Conservation (phyloP, 2,329 filamentous ascomycete species). For the Hypoxylon sp. region DNA sequence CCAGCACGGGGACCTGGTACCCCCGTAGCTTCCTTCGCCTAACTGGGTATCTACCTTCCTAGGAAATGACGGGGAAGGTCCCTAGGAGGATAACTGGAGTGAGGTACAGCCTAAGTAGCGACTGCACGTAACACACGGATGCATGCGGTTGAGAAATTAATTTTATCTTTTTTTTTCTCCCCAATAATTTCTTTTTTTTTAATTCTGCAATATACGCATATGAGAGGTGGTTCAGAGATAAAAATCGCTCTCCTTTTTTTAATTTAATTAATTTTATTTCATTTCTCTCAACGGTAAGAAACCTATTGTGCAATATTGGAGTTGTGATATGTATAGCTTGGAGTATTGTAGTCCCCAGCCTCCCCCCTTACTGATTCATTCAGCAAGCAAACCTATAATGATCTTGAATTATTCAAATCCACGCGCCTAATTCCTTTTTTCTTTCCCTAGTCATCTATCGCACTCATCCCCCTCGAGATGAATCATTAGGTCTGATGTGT, state of each 20-base stretch:
- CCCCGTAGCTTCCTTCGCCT: constrained; percentile 6
- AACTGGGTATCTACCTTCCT: constrained; percentile 18
- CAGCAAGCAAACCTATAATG: not conserved
- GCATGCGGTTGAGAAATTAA: constrained; percentile 27
- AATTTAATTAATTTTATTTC: constrained; percentile 23
- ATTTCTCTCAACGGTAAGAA: constrained; percentile 2
- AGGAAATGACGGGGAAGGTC: constrained; percentile 37
- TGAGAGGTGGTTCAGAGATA: not conserved
- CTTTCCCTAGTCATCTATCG: not conserved
- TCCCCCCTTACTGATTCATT: not conserved
- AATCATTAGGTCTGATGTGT: not conserved
- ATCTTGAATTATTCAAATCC: not conserved
- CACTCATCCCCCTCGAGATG: not conserved
- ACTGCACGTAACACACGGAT: constrained; percentile 27
- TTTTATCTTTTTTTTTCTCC: constrained; percentile 32
- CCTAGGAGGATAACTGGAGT: constrained; percentile 10
- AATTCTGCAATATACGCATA: not conserved
- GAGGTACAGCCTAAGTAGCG: constrained; percentile 27
- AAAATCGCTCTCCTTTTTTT: not conserved
- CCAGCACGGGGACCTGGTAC: constrained; percentile 16
- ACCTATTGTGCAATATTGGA: not conserved
- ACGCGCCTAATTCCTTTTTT: not conserved
- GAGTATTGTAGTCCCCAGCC: not conserved
- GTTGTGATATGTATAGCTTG: not conserved
- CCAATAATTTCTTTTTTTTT: constrained; percentile 13